phyloP scores from a whole-genome alignment of 805 yeast genomes.

The Phaffomyces thermotolerans region DNA sequence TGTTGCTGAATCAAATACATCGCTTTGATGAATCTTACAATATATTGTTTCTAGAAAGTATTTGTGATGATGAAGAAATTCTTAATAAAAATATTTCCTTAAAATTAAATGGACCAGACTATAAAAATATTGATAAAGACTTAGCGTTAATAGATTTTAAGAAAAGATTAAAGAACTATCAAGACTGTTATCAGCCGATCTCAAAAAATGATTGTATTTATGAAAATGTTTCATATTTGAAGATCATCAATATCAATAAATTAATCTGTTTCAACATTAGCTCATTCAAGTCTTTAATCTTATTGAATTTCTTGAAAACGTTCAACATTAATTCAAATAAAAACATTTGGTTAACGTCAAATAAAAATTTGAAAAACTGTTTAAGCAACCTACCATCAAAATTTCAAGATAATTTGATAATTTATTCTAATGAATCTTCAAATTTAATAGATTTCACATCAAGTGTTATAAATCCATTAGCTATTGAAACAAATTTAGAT shows the following conservation, averaged over 20 bases:
- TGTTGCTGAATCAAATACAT: slow-evolving; percentile 24
- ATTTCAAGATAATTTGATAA: background rate
- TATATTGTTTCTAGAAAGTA: slow-evolving; percentile 34
- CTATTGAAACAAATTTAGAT: slow-evolving; percentile 8
- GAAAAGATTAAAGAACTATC: slow-evolving; percentile 44
- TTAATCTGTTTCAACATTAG: slow-evolving; percentile 47
- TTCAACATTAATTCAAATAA: slow-evolving; percentile 15
- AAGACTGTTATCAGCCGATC: slow-evolving; percentile 44
- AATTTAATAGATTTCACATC: background rate
- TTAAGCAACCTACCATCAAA: slow-evolving; percentile 2
- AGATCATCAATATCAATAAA: slow-evolving; percentile 55
- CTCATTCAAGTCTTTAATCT: slow-evolving; percentile 22
- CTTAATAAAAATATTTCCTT: slow-evolving; percentile 25
- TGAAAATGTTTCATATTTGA: slow-evolving; percentile 46
- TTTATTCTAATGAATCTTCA: slow-evolving; percentile 5
- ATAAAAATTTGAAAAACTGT: slow-evolving; percentile 1
- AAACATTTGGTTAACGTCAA: slow-evolving; percentile 16
- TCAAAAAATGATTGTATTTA: slow-evolving; percentile 34
- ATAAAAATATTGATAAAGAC: slow-evolving; percentile 13
- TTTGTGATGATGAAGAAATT: slow-evolving; percentile 23
- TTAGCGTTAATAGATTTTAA: slow-evolving; percentile 29
- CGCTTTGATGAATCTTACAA: slow-evolving; percentile 31
- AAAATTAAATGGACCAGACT: slow-evolving; percentile 29
- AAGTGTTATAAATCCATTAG: background rate
- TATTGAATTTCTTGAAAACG: slow-evolving; percentile 15